Conservation (phyloP, 257 asterid genomes). For the Petrea volubilis region DNA sequence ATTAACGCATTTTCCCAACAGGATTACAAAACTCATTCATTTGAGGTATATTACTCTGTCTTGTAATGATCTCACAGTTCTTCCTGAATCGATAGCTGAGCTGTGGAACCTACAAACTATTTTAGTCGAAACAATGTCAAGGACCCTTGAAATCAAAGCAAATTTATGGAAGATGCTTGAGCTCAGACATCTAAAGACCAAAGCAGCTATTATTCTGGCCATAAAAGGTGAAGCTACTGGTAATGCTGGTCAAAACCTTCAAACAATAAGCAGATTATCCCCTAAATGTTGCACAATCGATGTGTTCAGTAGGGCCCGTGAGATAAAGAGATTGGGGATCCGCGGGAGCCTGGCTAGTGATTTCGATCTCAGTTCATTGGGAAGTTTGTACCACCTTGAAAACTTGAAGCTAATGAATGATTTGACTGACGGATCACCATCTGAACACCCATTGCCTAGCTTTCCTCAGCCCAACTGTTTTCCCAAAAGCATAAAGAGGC, state of each 20-base stretch:
- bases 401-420: slow-evolving; percentile 45
- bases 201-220: slow-evolving; percentile 25
- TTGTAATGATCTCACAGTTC: not conserved
- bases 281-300: slow-evolving; percentile 31
- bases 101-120: slow-evolving; percentile 41
- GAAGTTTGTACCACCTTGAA: slow-evolving; percentile 5
- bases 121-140: slow-evolving; percentile 6
- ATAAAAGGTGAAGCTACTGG: slow-evolving; percentile 14
- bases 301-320: slow-evolving; percentile 11
- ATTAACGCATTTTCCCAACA: slow-evolving; percentile 27
- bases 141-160: slow-evolving; percentile 8
- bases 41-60: slow-evolving; percentile 41
- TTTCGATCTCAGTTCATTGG: not conserved
- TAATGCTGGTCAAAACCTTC: slow-evolving; percentile 34
- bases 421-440: not conserved
- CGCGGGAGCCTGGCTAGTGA: slow-evolving; percentile 20
- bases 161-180: slow-evolving; percentile 24
- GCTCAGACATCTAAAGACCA: slow-evolving; percentile 42
- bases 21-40: slow-evolving; percentile 31
- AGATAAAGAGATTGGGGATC: slow-evolving; percentile 34
- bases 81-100: slow-evolving; percentile 31
- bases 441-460: not conserved
- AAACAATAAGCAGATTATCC: slow-evolving; percentile 31
- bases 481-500: slow-evolving; percentile 31
- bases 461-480: slow-evolving; percentile 30